Base-by-base conservation (phyloP, 1,139 yeast genomes). In the Kurtzmaniella quercitrusa region DNA sequence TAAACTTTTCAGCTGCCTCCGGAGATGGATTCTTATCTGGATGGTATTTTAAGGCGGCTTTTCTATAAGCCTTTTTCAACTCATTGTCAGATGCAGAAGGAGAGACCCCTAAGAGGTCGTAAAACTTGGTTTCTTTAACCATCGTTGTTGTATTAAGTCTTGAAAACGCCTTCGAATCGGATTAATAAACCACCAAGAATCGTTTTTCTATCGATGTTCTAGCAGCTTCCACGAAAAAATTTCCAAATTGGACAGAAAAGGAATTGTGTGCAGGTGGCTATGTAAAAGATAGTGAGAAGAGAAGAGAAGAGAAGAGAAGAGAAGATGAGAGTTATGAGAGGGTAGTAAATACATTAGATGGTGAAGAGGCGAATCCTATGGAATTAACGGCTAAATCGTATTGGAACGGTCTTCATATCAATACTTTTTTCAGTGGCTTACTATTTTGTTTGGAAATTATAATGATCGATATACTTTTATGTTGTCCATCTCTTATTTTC, bases 1-100 rank as follows among this genome's bases (percentile, higher is more conserved):
- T 91, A 68, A 91, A 91, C 70, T 89, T 91, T 63, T 93, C 98
- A 45, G 96, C 95, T 34, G 96, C 98, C 60, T 87, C 96, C 46
- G 90, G 86, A 23, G 68, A 62, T 44, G 77, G 71, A 57, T 73
- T 73, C 77, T 93, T 93, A 70, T 93, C 98, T 49, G 98, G 98
- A 65, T 93, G 98, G 70, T 81, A 86, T 62, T 87, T 91, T 60
- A 93, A 78, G 18, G 98, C 98, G 41, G 88, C 80, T 58, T 87
- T 81, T 75, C 98, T 84, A 73, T 93, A 93, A 17, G 97, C 97
- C 66, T 93, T 93, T 68, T 91, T 93, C 65, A 93, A 82, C 66
- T 91, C 95, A 39, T 79, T 67, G 44, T 87, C 96, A 25, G 81
- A 70, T 37, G 97, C 97, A 44, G 75, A 75, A 43, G 89, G 82